A percentile compares a stretch with the other conserved stretches of the same genome.
Evolutionary conservation across 345 rosid genomes (phyloP).

Genomic region (rapeseed (Brassica napus)): DNA sequence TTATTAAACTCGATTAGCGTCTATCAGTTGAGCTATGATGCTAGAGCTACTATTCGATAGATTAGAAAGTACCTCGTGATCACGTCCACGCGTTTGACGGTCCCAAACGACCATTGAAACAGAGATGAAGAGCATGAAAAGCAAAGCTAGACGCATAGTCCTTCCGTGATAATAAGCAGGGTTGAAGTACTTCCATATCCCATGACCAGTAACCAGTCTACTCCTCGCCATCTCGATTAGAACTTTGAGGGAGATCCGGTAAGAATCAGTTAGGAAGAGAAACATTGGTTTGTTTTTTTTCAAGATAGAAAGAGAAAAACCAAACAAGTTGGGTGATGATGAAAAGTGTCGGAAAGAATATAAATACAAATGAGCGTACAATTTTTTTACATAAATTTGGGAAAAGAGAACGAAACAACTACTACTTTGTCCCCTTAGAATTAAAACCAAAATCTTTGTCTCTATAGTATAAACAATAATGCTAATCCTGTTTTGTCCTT

Average conservation of each 20-base stretch:
- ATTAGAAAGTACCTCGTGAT: slow-evolving; percentile 52
- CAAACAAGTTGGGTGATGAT: neutral
- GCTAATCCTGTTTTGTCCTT: too few species aligned
- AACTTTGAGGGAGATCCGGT: neutral
- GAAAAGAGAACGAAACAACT: too few species aligned
- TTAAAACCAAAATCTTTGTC: too few species aligned
- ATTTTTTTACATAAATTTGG: too few species aligned
- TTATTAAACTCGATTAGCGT: neutral
- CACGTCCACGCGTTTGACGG: slow-evolving; percentile 74
- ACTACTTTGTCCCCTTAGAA: too few species aligned
- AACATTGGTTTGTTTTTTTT: neutral
- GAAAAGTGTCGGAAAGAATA: neutral
- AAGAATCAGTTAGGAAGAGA: neutral
- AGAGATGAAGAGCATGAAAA: slow-evolving; percentile 65
- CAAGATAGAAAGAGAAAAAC: too few species aligned
- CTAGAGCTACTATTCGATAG: neutral
- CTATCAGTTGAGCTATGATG: neutral
- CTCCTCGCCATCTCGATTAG: slow-evolving; percentile 31
- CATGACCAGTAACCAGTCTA: slow-evolving; percentile 18
- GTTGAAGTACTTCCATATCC: slow-evolving; percentile 59
- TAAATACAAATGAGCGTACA: neutral
- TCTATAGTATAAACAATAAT: too few species aligned
- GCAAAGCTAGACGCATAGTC: slow-evolving; percentile 67
- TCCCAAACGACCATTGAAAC: slow-evolving; percentile 68
- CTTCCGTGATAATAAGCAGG: slow-evolving; percentile 70